Base-by-base conservation (phyloP, 2,329 filamentous ascomycete genomes). In the Penicillium sp. region DNA sequence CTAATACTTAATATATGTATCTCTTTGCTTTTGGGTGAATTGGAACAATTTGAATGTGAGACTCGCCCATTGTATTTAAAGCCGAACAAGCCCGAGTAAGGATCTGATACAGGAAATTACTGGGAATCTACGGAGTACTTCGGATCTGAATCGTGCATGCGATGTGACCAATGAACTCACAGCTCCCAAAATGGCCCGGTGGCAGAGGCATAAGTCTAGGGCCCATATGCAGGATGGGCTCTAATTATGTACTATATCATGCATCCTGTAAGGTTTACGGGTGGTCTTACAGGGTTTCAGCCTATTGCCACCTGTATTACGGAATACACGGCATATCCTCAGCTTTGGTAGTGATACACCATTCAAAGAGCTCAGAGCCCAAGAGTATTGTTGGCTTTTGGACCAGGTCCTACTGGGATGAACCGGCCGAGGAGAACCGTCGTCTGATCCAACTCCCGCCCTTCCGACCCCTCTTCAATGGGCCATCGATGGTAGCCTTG, bases 391-490 rank as follows among this genome's bases (percentile, higher is more conserved):
- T 50, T 38, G 53, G 38, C 1, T 33, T 50, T 36, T 16, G 44
- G 21, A 33, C 21, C 13, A 40, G 45, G 27, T 50, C 46, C 2
- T 55, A 43, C 21, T 55, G 46, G 53, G 46, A 40, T 19, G 38
- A 50, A 19, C 46, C 53, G 4, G 16, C 34, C 5, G 39, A 55
- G 36, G 53, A 55, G 29, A 55, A 55, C 13, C 39, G 16, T 27
- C 53, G 23, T 16, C 16, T 50, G 3, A 19, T 50, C 13, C 45
- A 55, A 27, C 46, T 50, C 4, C 53, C 53, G 5, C 53, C 46
- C 9, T 25, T 55, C 16, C 36, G 39, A 36, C 31, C 50, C 11
- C 31, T 55, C 15, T 55, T 50, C n/a, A 38, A 49, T 21, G 45
- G 36, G 1, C 33, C 36, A 9, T 55, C 53, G 7, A 50, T 50